Evolutionary conservation across 495 filamentous ascomycete genomes (phyloP).

Genomic region (Alectoria sarmentosa): DNA sequence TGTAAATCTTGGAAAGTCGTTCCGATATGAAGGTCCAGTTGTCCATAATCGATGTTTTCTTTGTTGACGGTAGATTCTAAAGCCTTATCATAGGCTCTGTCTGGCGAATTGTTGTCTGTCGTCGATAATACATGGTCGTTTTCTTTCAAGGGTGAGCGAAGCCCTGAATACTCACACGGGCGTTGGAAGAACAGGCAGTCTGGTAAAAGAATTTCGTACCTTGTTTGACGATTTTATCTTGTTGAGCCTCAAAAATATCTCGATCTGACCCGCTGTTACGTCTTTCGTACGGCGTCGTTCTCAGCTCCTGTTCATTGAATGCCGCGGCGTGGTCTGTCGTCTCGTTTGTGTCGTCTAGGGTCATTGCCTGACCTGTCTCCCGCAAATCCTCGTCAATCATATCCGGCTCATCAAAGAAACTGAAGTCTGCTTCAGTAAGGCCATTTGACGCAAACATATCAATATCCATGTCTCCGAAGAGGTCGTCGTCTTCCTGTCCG

Average conservation of each 20-base stretch:
- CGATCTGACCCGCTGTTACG: neutral
- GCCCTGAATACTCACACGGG: neutral
- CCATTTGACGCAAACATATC: slow-evolving; percentile 74
- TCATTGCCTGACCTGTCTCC: slow-evolving; percentile 6
- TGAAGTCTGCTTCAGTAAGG: slow-evolving; percentile 88
- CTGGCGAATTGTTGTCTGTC: neutral
- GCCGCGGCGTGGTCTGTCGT: neutral
- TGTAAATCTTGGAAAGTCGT: neutral
- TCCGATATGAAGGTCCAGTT: neutral
- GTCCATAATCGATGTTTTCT: neutral
- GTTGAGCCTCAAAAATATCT: neutral
- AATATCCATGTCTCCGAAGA: slow-evolving; percentile 64
- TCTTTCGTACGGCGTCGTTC: neutral
- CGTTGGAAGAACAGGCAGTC: neutral
- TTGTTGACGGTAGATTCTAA: neutral
- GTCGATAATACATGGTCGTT: neutral
- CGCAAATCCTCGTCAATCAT: slow-evolving; percentile 28
- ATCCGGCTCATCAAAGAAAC: slow-evolving; percentile 71
- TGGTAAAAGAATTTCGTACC: neutral
- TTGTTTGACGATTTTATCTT: neutral
- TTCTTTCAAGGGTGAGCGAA: neutral
- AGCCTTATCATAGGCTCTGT: neutral
- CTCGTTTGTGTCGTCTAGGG: neutral
- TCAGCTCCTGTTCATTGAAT: neutral
- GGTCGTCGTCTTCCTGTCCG: slow-evolving; percentile 46